A percentile compares a stretch with the other conserved stretches of the same genome.
phyloP scores from a whole-genome alignment of 805 yeast species.

The Kregervanrija fluxuum region DNA sequence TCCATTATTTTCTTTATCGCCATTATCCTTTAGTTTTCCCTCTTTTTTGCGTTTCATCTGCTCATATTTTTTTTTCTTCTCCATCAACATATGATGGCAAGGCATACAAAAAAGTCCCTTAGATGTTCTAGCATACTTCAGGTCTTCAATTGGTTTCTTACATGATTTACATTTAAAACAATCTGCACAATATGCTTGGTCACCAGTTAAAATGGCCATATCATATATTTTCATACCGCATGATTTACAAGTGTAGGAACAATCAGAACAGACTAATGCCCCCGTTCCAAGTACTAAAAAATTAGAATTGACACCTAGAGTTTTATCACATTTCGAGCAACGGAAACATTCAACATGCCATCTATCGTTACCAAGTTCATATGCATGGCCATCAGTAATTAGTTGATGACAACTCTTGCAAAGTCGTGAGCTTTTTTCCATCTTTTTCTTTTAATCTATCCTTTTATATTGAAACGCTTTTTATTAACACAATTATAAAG shows the following conservation, averaged over 20 bases:
- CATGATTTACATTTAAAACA: conserved; percentile 91
- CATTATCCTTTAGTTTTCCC: conserved; percentile 3
- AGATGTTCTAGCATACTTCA: conserved; percentile 86
- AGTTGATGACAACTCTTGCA: conserved; percentile 38
- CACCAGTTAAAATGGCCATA: conserved; percentile 89
- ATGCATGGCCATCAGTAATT: conserved; percentile 87
- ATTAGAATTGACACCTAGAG: conserved; percentile 80
- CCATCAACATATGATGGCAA: conserved; percentile 80
- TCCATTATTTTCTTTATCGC: background rate
- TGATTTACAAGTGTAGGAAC: conserved; percentile 84
- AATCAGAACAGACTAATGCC: conserved; percentile 77
- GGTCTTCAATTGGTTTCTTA: conserved; percentile 75
- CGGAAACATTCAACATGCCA: conserved; percentile 95
- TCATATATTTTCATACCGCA: conserved; percentile 87
- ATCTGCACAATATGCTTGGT: conserved; percentile 85
- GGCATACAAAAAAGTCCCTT: conserved; percentile 90
- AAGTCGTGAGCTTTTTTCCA: background rate
- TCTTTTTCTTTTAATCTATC: background rate
- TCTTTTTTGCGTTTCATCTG: conserved; percentile 30
- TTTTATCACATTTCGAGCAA: conserved; percentile 76
- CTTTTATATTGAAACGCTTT: background rate
- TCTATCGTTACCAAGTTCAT: conserved; percentile 86
- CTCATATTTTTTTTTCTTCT: conserved; percentile 63
- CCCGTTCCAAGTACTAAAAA: conserved; percentile 92
- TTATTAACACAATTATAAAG: no score